A percentile compares a stretch with the other conserved stretches of the same genome.
Conservation (phyloP, 2,329 filamentous ascomycete genomes). For the Rugonectria rugulosa region DNA sequence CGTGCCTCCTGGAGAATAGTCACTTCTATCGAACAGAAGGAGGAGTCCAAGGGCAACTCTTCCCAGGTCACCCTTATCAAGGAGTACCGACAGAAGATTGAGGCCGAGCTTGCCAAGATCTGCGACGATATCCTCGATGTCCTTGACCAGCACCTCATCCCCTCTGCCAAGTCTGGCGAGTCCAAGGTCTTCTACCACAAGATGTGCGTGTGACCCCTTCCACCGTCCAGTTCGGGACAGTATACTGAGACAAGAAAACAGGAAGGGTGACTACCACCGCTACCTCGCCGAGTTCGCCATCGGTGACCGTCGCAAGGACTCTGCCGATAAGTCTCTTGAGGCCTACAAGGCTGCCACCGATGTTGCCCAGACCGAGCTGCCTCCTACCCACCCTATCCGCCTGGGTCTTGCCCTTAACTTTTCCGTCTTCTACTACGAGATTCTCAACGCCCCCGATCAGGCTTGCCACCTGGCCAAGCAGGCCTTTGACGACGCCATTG, state of each 20-base stretch:
- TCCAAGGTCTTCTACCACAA: constrained; percentile 99
- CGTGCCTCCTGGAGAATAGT: constrained; percentile 99
- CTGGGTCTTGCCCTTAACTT: constrained; percentile 98
- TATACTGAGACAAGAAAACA: constrained; percentile 47
- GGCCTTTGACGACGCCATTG: constrained; percentile 98
- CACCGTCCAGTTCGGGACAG: neutral
- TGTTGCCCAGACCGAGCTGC: constrained; percentile 96
- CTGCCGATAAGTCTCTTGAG: constrained; percentile 87
- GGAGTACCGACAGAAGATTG: constrained; percentile 98
- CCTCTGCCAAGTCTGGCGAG: constrained; percentile 94
- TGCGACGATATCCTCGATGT: constrained; percentile 98
- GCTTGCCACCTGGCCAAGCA: constrained; percentile 99
- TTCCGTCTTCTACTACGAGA: constrained; percentile 99
- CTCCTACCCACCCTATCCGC: constrained; percentile 96
- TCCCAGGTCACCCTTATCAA: constrained; percentile 94
- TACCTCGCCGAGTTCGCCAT: constrained; percentile 94
- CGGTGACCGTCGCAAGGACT: constrained; percentile 89
- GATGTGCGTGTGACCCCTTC: constrained; percentile 71
- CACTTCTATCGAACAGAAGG: constrained; percentile 99
- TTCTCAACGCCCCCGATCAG: constrained; percentile 97
- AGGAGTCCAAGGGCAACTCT: constrained; percentile 97
- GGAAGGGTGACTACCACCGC: constrained; percentile 98
- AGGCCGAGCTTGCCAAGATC: constrained; percentile 95
- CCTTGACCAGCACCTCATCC: constrained; percentile 90
- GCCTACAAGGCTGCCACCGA: constrained; percentile 99